Base-by-base conservation (phyloP, 805 yeast genomes). In the Wickerhamiella musiphila region DNA sequence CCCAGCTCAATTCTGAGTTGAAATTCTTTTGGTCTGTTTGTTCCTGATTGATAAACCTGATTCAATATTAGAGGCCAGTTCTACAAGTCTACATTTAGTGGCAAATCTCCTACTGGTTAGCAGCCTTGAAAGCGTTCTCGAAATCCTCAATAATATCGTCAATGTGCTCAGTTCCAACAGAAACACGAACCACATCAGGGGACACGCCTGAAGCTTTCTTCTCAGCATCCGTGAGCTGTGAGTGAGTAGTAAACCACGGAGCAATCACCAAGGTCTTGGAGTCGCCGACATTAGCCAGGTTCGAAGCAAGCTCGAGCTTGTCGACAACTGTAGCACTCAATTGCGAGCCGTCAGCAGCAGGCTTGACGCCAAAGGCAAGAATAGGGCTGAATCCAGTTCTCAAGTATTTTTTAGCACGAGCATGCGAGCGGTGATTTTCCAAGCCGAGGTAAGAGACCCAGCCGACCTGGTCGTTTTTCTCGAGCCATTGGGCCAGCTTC, bases 221-320 rank as follows among this genome's bases (percentile, higher is more conserved):
- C 62, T 82, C 95, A 42, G 73, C 78, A 28, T 78, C 82, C 26
- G 62, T 56, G 50, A 86, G 67, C 62, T 90, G 96, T 54, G 82
- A 84, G 58, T 86, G 98, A 17, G 96, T 86, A 25, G 96, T 90
- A 58, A 69, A 82, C 66, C 76, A 84, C 43, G 98, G 98, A 34
- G 94, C 84, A 56, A 86, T 86, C 36, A 86, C 93, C 52, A 86
- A 67, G 28, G 96, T 81, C 63, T 86, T 90, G 31, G 86, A 74
- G 51, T 86, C 98, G 52, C 98, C 98, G 37, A 86, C 95, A 49
- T 86, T 86, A 31, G 98, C 96, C 52, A 90, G 70, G 61, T 83
- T 79, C 20, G 93, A 76, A 35, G 93, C 92, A 36, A 90, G 58
- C 57, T 81, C 70, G 56, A 90, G 69, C 45, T 59, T 61, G 56